Percentiles rank a stretch among this genome's conserved stretches.
phyloP scores from a whole-genome alignment of 495 filamentous ascomycete species.

The Filosporella fistucella region DNA sequence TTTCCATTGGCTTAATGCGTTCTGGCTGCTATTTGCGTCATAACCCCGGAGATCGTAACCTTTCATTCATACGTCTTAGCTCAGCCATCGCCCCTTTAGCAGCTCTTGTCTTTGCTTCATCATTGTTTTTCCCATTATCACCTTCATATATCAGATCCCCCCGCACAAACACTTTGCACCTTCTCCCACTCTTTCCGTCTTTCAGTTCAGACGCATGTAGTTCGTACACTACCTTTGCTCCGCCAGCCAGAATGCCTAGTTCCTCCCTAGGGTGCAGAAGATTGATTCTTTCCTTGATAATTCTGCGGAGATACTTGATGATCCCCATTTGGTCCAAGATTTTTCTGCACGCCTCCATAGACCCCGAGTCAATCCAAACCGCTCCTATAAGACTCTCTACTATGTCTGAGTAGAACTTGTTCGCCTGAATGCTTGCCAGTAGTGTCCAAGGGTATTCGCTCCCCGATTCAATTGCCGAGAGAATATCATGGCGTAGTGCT shows the following conservation, averaged over 20 bases:
- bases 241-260: slow-evolving; percentile 50
- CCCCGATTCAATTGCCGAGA: slow-evolving; percentile 38
- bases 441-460: slow-evolving; percentile 66
- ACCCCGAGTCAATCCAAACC: slow-evolving; percentile 71
- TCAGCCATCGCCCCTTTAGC: slow-evolving; percentile 40
- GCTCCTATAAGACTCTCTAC: slow-evolving; percentile 78
- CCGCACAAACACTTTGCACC: slow-evolving; percentile 46
- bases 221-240: slow-evolving; percentile 43
- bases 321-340: slow-evolving; percentile 64
- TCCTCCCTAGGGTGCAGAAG: slow-evolving; percentile 68
- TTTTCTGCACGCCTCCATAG: slow-evolving; percentile 42
- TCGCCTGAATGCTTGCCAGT: slow-evolving; percentile 57
- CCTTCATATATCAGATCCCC: slow-evolving; percentile 39
- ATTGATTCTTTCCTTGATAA: slow-evolving; percentile 54
- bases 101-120: slow-evolving; percentile 54
- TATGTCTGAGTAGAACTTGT: slow-evolving; percentile 83
- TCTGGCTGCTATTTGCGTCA: too few relatives aligned
- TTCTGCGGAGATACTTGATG: slow-evolving; percentile 50
- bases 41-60: background rate
- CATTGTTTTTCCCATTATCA: slow-evolving; percentile 35
- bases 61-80: slow-evolving; percentile 2
- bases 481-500: slow-evolving; percentile 44
- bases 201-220: slow-evolving; percentile 7
- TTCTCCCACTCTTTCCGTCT: slow-evolving; percentile 26
- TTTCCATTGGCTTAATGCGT: too few relatives aligned